Base-by-base conservation (phyloP, 2,329 filamentous ascomycete species). In the Phialocephala sp. region DNA sequence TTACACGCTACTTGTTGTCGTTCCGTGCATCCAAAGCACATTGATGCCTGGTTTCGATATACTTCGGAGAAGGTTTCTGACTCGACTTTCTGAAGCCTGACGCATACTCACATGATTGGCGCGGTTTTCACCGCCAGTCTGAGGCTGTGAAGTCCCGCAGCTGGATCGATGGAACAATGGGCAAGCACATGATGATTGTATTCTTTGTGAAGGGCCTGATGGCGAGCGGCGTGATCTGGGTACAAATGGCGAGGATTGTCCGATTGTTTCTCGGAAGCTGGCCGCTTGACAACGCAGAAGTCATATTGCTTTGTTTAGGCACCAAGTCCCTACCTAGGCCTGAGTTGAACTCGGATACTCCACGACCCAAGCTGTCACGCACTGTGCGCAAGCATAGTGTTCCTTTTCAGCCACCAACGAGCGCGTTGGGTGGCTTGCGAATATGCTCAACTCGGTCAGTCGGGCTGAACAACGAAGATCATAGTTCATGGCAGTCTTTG, bases 401-500 rank as follows among this genome's bases (percentile, higher is more conserved):
- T 59, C 57, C 35, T 55, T 60, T 66, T 63, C 64, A 65, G 59
- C 66, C 64, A 68, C 65, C 59, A 58, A 45, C 47, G 63, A 63
- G 65, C 62, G 56, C 39, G 58, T 62, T 67, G 14, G 39, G 68
- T 72, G 70, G 71, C 66, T 72, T 65, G 65, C 20, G 50, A 54
- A 35, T 66, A 60, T 66, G 66, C 54, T 54, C 69, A 57, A 66
- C 55, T 70, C 62, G 64, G 66, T 59, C 52, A 69, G 37, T 64
- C 66, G 64, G 63, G 67, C 57, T 68, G 62, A 66, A 66, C 62
- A 66, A 69, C 64, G 73, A 74, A 74, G 74, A 75, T 75, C 74
- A 66, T 73, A 70, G 73, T 76, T 76, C 74, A 75, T 75, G 71
- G 66, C 70, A 70, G 65, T 59, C 67, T 68, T 65, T 66, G 55